These are phyloP conservation scores for Pseudozyma sp. DNA, from an alignment of 1,284 basidiomycete species.

Conservation along the genomic window DNA sequence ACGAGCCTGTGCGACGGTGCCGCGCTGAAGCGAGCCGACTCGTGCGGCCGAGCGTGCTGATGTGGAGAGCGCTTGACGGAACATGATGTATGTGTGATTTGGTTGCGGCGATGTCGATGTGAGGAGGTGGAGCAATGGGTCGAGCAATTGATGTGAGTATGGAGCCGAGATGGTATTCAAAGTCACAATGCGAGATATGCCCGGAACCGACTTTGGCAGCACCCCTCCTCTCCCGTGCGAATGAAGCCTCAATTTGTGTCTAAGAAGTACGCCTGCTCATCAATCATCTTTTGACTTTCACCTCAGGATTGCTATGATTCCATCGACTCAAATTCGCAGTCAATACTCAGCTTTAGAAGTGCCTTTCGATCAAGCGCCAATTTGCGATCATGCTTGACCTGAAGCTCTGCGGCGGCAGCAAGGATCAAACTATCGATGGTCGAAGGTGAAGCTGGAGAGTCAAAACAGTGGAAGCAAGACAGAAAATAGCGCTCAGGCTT, in stretches of 20 bases:
- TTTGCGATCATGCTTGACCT: no score
- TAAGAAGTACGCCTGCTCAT: not conserved
- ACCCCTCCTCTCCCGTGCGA: conserved; percentile 21
- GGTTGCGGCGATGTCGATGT: conserved; percentile 5
- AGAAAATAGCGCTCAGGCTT: no score
- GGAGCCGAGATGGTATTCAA: conserved; percentile 9
- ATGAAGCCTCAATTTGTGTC: not conserved
- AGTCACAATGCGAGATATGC: conserved; percentile 21
- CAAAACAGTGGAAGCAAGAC: no score
- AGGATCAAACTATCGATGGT: no score
- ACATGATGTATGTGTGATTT: conserved; percentile 23
- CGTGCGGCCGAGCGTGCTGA: conserved; percentile 32
- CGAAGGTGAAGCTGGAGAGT: no score
- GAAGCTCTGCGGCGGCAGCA: no score
- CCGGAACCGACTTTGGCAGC: conserved; percentile 23
- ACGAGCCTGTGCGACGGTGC: conserved; percentile 33
- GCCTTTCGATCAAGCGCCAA: not conserved
- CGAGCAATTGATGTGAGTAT: conserved; percentile 7
- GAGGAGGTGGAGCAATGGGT: not conserved
- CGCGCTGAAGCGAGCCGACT: conserved; percentile 23
- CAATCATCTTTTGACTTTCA: not conserved
- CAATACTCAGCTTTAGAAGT: not conserved
- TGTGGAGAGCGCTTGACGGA: conserved; percentile 38
- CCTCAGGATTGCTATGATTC: no score
- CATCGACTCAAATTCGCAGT: no score